phyloP scores from a whole-genome alignment of 2,329 filamentous ascomycete genomes.

The Akanthomyces uredinophilus region DNA sequence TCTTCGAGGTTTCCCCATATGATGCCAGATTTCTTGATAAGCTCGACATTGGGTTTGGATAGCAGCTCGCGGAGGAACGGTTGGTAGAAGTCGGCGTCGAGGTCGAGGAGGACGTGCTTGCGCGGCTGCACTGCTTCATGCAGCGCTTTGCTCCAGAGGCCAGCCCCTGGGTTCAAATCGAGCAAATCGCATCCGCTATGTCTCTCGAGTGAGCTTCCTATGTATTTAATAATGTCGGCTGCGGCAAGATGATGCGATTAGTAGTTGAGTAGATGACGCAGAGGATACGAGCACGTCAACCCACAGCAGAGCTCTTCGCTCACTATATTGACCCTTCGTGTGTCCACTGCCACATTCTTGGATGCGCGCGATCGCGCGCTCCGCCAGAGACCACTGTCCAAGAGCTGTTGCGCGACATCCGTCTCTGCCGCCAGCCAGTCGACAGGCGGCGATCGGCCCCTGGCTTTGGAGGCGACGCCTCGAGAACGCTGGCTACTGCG shows the following conservation, averaged over 20 bases:
- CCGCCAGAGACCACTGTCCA: conserved; percentile 25
- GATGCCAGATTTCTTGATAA: conserved; percentile 55
- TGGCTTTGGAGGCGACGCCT: not conserved
- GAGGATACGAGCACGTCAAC: conserved; percentile 10
- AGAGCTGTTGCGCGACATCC: conserved; percentile 22
- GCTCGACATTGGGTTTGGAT: conserved; percentile 39
- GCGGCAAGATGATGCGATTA: not conserved
- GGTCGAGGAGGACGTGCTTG: conserved; percentile 78
- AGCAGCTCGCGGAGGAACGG: conserved; percentile 57
- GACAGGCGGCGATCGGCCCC: not conserved
- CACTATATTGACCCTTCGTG: conserved; percentile 47
- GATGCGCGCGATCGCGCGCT: not conserved
- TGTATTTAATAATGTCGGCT: conserved; percentile 66
- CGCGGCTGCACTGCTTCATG: conserved; percentile 72
- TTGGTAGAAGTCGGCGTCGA: conserved; percentile 52
- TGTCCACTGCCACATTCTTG: conserved; percentile 21
- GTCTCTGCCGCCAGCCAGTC: conserved; percentile 3
- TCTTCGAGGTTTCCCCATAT: conserved; percentile 54
- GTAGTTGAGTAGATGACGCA: not conserved
- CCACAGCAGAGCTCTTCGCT: conserved; percentile 46
- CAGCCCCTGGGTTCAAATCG: conserved; percentile 77
- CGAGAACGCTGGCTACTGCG: not conserved
- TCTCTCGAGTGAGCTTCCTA: conserved; percentile 62
- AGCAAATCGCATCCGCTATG: conserved; percentile 79
- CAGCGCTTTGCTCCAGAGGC: conserved; percentile 73